Percentiles rank a stretch among this genome's conserved stretches.
phyloP scores from a whole-genome alignment of 2,329 filamentous ascomycete genomes.

The Diaporthe helianthi region DNA sequence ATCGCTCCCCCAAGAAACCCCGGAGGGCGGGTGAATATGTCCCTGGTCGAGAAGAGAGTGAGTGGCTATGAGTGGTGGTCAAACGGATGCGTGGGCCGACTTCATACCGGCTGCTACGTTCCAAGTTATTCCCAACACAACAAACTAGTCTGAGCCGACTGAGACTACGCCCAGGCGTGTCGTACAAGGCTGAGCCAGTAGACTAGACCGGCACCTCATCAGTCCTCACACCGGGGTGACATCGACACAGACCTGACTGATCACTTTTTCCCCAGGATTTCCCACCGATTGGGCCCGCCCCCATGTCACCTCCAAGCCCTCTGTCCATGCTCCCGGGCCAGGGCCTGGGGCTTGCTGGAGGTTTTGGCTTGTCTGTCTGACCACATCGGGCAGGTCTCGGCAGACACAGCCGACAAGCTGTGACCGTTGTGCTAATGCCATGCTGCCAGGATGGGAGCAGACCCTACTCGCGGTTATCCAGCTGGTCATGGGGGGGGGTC shows the following conservation, averaged over 20 bases:
- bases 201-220: constrained; percentile 10
- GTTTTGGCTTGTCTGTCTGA: not conserved
- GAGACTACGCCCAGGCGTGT: not conserved
- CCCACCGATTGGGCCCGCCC: not conserved
- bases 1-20: not conserved
- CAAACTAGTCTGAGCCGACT: not conserved
- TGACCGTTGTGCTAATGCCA: not conserved
- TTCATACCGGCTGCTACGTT: not conserved
- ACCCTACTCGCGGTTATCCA: not conserved
- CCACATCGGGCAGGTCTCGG: constrained; percentile 10
- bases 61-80: not conserved
- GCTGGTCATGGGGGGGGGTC: not conserved
- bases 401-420: not conserved
- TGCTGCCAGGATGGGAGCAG: not conserved
- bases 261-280: constrained; percentile 28
- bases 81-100: not conserved
- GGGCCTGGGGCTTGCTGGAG: not conserved
- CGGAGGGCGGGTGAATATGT: not conserved
- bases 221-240: constrained; percentile 22
- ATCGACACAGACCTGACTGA: constrained; percentile 19
- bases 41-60: not conserved
- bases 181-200: constrained; percentile 22
- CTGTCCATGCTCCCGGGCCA: not conserved
- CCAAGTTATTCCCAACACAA: not conserved
- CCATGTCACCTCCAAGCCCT: constrained; percentile 3